phyloP scores from a whole-genome alignment of 345 rosid species.

The Abelmoschus esculentus region DNA sequence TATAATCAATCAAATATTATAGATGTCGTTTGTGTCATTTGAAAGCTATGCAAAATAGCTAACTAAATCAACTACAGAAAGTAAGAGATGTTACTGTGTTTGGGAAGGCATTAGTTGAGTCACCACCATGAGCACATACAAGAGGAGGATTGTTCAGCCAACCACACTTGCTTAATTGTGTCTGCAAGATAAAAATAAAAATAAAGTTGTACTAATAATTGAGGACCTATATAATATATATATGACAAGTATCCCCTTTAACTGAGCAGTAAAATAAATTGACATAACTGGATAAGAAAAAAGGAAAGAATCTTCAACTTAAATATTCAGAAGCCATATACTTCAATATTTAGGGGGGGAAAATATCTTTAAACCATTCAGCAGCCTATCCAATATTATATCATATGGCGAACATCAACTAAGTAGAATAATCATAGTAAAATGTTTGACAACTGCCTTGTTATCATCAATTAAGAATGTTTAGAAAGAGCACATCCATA shows the following conservation, averaged over 20 bases:
- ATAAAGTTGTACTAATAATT: neutral
- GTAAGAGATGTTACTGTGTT: slow-evolving; percentile 49
- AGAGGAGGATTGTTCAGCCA: slow-evolving; percentile 87
- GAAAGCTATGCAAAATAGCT: neutral
- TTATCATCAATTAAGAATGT: neutral
- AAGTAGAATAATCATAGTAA: neutral
- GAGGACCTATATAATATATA: neutral
- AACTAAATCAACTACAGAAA: neutral
- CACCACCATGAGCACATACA: slow-evolving; percentile 99
- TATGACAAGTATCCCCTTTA: neutral
- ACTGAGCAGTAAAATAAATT: neutral
- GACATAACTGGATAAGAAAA: neutral
- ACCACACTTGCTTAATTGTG: slow-evolving; percentile 47
- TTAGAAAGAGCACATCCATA: neutral
- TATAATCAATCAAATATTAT: neutral
- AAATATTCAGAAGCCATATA: neutral
- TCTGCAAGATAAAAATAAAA: slow-evolving; percentile 22
- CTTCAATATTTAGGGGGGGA: too few species aligned
- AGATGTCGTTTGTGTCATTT: neutral
- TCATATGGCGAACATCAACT: neutral
- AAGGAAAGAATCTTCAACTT: neutral
- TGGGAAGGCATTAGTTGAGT: slow-evolving; percentile 67
- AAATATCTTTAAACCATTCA: neutral
- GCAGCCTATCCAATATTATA: neutral
- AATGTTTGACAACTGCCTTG: neutral